Evolutionary conservation across 352 stramenopile genomes (phyloP).

Genomic region (Hyaloperonospora brassicae): DNA sequence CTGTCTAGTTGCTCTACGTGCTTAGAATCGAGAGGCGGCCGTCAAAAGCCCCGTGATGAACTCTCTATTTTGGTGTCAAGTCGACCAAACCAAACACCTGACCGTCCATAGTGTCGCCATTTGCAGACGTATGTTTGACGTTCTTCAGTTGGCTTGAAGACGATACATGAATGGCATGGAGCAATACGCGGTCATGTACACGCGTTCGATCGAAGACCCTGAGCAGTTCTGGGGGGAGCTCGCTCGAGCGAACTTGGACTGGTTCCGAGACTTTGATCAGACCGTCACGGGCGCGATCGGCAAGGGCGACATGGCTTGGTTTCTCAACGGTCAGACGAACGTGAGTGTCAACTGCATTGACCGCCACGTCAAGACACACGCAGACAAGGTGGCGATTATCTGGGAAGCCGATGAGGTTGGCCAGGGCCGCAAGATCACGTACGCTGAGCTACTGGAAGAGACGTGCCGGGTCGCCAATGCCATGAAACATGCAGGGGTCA

Average conservation of each 20-base stretch:
- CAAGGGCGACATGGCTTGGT: conserved; percentile 91
- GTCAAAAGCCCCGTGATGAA: too few species aligned
- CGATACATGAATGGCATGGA: conserved; percentile 61
- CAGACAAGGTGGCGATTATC: conserved; percentile 92
- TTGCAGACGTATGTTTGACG: too few species aligned
- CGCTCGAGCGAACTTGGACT: conserved; percentile 86
- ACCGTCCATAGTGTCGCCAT: too few species aligned
- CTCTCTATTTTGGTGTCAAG: too few species aligned
- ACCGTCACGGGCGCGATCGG: conserved; percentile 79
- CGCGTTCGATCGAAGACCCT: conserved; percentile 81
- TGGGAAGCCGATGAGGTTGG: conserved; percentile 96
- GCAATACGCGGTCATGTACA: conserved; percentile 83
- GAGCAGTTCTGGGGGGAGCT: conserved; percentile 89
- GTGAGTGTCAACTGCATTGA: conserved; percentile 94
- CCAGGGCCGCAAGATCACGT: conserved; percentile 54
- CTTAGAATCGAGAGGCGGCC: too few species aligned
- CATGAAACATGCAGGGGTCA: conserved; percentile 86
- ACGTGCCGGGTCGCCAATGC: conserved; percentile 92
- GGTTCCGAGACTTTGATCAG: conserved; percentile 91
- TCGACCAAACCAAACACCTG: too few species aligned
- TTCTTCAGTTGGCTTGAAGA: too few species aligned
- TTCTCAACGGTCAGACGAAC: conserved; percentile 93
- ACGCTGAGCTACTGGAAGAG: conserved; percentile 39
- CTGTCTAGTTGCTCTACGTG: too few species aligned
- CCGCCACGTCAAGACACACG: conserved; percentile 72